Conservation (phyloP, 78 protist genomes). For the Planoprotostelium fungivorum region DNA sequence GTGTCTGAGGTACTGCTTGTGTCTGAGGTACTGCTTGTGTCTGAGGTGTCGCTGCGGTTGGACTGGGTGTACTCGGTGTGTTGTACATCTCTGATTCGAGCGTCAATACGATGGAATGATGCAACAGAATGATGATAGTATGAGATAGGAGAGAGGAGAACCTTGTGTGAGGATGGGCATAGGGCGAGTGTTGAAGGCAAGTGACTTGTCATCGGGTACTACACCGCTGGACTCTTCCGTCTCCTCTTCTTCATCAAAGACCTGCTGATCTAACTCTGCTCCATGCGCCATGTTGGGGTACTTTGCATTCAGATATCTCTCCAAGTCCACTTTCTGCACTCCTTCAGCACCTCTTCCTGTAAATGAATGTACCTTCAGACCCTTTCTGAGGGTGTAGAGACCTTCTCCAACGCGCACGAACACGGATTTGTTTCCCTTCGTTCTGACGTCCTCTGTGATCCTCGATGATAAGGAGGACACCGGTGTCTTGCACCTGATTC, state of each 20-base stretch:
- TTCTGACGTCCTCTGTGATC: not conserved
- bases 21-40: too few relatives aligned
- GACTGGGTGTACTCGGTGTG: too few relatives aligned
- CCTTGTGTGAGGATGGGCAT: not conserved
- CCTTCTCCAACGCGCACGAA: not conserved
- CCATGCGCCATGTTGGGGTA: not conserved
- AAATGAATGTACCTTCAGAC: not conserved
- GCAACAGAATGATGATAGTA: too few relatives aligned
- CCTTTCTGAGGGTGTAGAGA: not conserved
- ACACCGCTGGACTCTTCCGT: not conserved
- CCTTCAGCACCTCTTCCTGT: not conserved
- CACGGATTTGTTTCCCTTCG: not conserved
- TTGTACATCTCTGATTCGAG: too few relatives aligned
- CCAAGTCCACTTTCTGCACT: not conserved
- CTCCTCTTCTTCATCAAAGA: not conserved
- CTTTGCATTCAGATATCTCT: not conserved
- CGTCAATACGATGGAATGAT: too few relatives aligned
- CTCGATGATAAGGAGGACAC: not conserved
- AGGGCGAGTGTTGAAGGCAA: not conserved
- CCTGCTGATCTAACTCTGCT: not conserved
- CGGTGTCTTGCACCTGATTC: not conserved
- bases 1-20: too few relatives aligned
- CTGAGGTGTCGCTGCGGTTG: too few relatives aligned
- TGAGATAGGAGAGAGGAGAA: too few relatives aligned
- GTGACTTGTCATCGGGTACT: too few relatives aligned